Evolutionary conservation across 495 filamentous ascomycete genomes (phyloP), one percentile per base, ranked within the genome.

Genomic region (Bacidia gigantensis): DNA sequence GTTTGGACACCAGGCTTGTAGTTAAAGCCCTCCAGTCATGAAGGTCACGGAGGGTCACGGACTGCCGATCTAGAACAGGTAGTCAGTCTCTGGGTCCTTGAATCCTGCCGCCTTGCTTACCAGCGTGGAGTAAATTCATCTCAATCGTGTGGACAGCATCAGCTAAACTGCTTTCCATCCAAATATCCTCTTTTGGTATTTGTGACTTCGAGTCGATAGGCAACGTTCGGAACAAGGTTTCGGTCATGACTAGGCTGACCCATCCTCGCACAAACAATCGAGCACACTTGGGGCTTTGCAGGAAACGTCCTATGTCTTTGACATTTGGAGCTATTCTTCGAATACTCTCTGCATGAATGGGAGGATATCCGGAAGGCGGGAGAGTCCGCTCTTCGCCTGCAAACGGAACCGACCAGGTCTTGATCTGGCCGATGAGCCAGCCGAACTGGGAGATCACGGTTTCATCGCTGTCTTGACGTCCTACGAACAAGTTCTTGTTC

Each of bases 1-100:
- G 45, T 18, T 54, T 61, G 3, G 49, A 60, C 11, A 61, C 42
- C 41, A 61, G 44, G 3, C 45, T 53, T 11, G 57, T 49, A 25
- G 56, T 61, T 14, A 61, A 46, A 26, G 59, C 59, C 42, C 59
- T 55, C 59, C 59, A 61, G 43, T 61, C 59, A 26, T 61, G 53
- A 20, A 61, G 44, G 10, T 56, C 47, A 17, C 47, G 49, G n/a
- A 26, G 0, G 3, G 45, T 38, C 14, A 56, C 29, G 23, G 45
- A n/a, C 51, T 56, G 41, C n/a, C 48, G 56, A 39, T 56, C 58
- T 58, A 25, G 24, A 35, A n/a, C 11, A 11, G 11, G 42, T 22
- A 32, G 25, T 20, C 21, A 49, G 47, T 17, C 17, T 10, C 1
- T 1, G 25, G 5, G 1, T 17, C 22, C 3, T 17, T 11, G 9